Percentiles rank a stretch among this genome's conserved stretches.
Conservation (phyloP, 1,139 yeast species). For the Yamadazyma friedrichii region DNA sequence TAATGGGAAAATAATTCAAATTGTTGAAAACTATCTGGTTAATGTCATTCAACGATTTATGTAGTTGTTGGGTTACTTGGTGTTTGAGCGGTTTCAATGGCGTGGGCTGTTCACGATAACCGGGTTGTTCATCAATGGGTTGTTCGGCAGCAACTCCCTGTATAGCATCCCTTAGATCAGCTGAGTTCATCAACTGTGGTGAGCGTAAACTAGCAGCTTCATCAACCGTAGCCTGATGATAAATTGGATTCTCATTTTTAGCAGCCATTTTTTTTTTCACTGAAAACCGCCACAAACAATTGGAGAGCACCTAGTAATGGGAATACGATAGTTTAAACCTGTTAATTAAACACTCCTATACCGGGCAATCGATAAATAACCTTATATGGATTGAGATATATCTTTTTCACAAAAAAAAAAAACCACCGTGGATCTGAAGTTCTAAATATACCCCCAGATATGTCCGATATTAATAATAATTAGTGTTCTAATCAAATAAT, state of each 20-base stretch:
- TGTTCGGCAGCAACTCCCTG: no score
- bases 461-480: background rate
- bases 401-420: background rate
- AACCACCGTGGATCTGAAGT: background rate
- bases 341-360: no score
- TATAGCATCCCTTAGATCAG: no score
- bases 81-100: background rate
- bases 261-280: constrained; percentile 6
- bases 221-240: background rate
- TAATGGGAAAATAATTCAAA: constrained; percentile 13
- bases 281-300: no score
- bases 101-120: no score
- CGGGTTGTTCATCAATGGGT: no score
- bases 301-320: no score
- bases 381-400: no score
- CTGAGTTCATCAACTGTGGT: no score
- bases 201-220: background rate
- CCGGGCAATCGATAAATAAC: no score
- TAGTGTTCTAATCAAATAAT: no score
- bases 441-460: background rate
- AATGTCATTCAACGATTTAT: constrained; percentile 1
- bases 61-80: background rate
- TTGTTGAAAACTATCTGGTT: constrained; percentile 12
- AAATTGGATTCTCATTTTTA: constrained; percentile 4
- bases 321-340: no score